Conservation (phyloP, 2,329 filamentous ascomycete species). For the Elsinoe ampelina region DNA sequence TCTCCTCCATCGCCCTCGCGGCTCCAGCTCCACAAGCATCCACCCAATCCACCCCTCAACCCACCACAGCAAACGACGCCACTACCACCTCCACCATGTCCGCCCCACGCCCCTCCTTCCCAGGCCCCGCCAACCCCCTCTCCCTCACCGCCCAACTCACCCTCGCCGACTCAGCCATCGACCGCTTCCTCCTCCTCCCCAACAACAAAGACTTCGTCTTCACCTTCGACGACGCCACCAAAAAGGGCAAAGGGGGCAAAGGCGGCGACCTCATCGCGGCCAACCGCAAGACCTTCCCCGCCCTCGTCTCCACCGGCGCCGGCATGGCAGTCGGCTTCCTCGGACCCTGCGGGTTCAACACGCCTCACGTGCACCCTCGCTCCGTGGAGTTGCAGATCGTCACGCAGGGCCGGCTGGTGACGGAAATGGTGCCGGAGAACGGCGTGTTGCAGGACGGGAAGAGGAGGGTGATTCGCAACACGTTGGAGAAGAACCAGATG, state of each 20-base stretch:
- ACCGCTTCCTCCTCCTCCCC: slow-evolving; percentile 31
- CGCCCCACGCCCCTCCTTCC: slow-evolving; percentile 15
- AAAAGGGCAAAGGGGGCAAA: slow-evolving; percentile 14
- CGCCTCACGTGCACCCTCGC: slow-evolving; percentile 40
- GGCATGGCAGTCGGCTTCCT: slow-evolving; percentile 32
- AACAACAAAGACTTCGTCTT: slow-evolving; percentile 49
- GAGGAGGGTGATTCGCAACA: slow-evolving; percentile 26
- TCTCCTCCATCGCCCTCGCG: slow-evolving; percentile 25
- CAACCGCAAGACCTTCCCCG: slow-evolving; percentile 33
- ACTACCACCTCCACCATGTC: slow-evolving; percentile 16
- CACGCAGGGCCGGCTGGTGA: slow-evolving; percentile 33
- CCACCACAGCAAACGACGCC: slow-evolving; percentile 15
- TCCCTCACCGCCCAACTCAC: slow-evolving; percentile 20
- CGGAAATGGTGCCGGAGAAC: slow-evolving; percentile 41
- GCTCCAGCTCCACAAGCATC: slow-evolving; percentile 23
- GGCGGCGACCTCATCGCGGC: slow-evolving; percentile 18
- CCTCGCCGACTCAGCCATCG: slow-evolving; percentile 29
- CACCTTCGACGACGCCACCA: slow-evolving; percentile 41
- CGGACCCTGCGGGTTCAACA: slow-evolving; percentile 39
- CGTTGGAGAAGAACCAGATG: slow-evolving; percentile 34
- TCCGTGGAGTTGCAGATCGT: slow-evolving; percentile 41
- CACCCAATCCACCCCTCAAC: slow-evolving; percentile 11
- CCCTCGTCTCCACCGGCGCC: slow-evolving; percentile 32
- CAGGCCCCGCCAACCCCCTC: slow-evolving; percentile 15
- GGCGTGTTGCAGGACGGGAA: slow-evolving; percentile 28